A percentile compares a stretch with the other conserved stretches of the same genome.
Evolutionary conservation across 1,284 basidiomycete genomes (phyloP).

Genomic region (Anthracocystis walkeri): DNA sequence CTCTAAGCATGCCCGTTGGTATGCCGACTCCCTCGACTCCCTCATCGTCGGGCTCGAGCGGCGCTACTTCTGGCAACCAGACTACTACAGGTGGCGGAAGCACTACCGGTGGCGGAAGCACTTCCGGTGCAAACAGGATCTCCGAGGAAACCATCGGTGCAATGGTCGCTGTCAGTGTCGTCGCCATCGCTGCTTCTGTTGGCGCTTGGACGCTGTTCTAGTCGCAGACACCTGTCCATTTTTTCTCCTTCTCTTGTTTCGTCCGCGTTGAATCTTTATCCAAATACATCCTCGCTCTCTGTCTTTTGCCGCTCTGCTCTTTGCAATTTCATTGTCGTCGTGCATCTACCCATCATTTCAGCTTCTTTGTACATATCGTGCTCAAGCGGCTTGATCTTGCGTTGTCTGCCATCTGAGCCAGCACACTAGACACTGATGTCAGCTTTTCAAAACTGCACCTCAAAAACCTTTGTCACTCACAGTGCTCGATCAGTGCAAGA

Average conservation of each 20-base stretch:
- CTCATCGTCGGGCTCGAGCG: background rate
- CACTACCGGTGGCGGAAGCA: background rate
- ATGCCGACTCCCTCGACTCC: constrained; percentile 20
- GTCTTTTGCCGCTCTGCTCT: background rate
- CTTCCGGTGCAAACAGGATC: background rate
- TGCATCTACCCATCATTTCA: too few relatives aligned
- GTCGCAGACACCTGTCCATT: background rate
- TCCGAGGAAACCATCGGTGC: background rate
- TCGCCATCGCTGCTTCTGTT: constrained; percentile 12
- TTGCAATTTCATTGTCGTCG: constrained; percentile 2
- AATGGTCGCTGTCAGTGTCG: constrained; percentile 10
- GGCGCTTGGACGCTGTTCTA: constrained; percentile 34
- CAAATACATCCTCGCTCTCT: background rate
- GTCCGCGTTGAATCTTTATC: background rate
- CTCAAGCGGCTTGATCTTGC: too few relatives aligned
- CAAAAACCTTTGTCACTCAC: too few relatives aligned
- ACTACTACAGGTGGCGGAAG: background rate
- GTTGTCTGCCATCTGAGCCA: too few relatives aligned
- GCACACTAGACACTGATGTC: too few relatives aligned
- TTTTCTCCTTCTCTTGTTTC: background rate
- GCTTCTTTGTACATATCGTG: too few relatives aligned
- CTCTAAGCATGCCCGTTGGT: constrained; percentile 16
- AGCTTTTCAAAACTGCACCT: too few relatives aligned
- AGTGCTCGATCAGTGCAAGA: too few relatives aligned
- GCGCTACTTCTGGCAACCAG: background rate